These are phyloP conservation scores for Sicyos baderoa DNA, from an alignment of 306 rosid genomes.

Conservation along the genomic window DNA sequence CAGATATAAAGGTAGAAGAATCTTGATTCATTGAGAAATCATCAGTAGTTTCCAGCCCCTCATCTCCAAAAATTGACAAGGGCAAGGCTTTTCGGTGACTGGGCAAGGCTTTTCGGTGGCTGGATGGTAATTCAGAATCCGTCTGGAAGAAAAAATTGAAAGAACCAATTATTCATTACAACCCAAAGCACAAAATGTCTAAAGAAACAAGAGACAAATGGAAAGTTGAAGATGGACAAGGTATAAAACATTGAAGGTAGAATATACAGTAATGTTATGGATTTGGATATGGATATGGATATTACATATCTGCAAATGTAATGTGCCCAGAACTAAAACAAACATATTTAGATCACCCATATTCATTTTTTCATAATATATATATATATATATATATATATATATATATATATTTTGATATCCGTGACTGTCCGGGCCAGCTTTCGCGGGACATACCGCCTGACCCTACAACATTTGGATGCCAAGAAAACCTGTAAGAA, in stretches of 20 bases:
- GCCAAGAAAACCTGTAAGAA: too few relatives aligned
- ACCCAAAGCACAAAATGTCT: not conserved
- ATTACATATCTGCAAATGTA: too few relatives aligned
- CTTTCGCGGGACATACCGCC: too few relatives aligned
- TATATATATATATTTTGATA: too few relatives aligned
- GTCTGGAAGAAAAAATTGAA: conserved; percentile 33
- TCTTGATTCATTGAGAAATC: conserved; percentile 36
- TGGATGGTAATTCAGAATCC: conserved; percentile 29
- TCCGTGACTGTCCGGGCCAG: too few relatives aligned
- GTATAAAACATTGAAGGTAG: not conserved
- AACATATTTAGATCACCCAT: not conserved
- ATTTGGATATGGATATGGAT: not conserved
- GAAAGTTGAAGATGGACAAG: not conserved
- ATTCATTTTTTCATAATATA: too few relatives aligned
- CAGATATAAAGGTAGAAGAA: conserved; percentile 28
- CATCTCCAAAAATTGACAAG: conserved; percentile 67
- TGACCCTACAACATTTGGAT: too few relatives aligned
- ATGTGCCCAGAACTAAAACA: not conserved
- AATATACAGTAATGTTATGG: not conserved
- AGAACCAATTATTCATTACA: not conserved
- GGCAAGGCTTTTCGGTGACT: conserved; percentile 60
- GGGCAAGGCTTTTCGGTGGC: conserved; percentile 57
- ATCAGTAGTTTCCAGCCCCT: conserved; percentile 31
- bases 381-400: too few relatives aligned
- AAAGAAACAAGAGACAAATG: conserved; percentile 19